phyloP scores from a whole-genome alignment of 768 basidiomycete genomes.

The Collybia sordida region DNA sequence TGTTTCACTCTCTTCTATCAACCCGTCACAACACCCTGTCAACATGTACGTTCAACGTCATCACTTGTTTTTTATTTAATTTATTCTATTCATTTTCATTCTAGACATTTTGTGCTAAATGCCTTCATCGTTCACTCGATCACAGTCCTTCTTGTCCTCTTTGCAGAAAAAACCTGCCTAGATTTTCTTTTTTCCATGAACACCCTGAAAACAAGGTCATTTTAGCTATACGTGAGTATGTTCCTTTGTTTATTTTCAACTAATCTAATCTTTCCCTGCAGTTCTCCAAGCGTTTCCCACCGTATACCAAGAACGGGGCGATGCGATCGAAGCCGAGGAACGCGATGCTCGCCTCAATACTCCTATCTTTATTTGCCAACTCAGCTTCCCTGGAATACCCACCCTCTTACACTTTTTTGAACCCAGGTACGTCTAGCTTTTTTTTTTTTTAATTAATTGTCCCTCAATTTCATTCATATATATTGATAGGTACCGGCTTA shows the following conservation, averaged over 20 bases:
- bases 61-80: constrained; percentile 11
- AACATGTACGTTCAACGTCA: constrained; percentile 65
- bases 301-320: constrained; percentile 60
- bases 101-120: constrained; percentile 88
- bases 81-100: constrained; percentile 2
- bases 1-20: constrained; percentile 83
- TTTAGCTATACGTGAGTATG: constrained; percentile 60
- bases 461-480: not conserved
- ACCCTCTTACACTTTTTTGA: constrained; percentile 92
- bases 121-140: constrained; percentile 88
- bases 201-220: constrained; percentile 74
- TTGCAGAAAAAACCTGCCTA: constrained; percentile 78
- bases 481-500: constrained; percentile 88
- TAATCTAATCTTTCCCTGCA: constrained; percentile 21
- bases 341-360: constrained; percentile 79
- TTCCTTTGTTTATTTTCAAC: not conserved
- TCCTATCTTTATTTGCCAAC: constrained; percentile 88
- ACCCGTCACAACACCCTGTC: constrained; percentile 92
- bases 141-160: constrained; percentile 82
- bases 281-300: constrained; percentile 70
- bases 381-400: constrained; percentile 90
- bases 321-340: constrained; percentile 71
- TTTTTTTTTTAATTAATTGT: constrained; percentile 3
- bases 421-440: constrained; percentile 50
- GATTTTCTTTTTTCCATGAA: constrained; percentile 76